Evolutionary conservation across 2,329 filamentous ascomycete species (phyloP), one percentile per base, ranked within the genome.

Genomic region (Hypomyces perniciosus): DNA sequence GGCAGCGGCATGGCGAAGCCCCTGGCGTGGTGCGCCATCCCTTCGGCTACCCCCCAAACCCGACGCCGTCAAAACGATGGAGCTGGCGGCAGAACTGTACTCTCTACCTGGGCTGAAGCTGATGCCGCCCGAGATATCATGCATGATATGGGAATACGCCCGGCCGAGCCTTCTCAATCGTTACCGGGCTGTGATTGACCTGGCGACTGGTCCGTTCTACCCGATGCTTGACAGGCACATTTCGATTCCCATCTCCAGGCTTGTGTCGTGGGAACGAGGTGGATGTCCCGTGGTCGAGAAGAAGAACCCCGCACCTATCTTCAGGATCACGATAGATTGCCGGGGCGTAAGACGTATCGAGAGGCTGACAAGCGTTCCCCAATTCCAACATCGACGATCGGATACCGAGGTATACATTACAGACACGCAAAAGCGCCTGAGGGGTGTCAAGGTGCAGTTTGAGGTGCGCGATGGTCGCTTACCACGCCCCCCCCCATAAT

Each of bases 241-340:
- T 4, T 26, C 46, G 4, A 6, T 48, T 7, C 9, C 38, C 8
- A 9, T 48, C 31, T 9, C 10, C 12, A 40, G 12, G 7, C 30
- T 42, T 26, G 46, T 12, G n/a, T 41, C 39, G 6, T 48, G 38
- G 46, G 46, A 48, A 12, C 46, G 46, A 35, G 46, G 39, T 26
- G 6, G 27, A 26, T 20, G 39, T 8, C 38, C 46, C 3, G 10
- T 41, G 20, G 26, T 34, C 1, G 20, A 20, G 20, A n/a, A 29
- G n/a, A 8, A 38, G 3, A 12, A 20, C 5, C 37, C 27, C 4
- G 6, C 12, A 3, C 38, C 38, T 3, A 6, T 48, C 20, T n/a
- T 48, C 27, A 41, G 26, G 20, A 35, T 48, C 5, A 42, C 39
- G 7, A 48, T 48, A 20, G 46, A 48, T 20, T 8, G 12, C 12